Percentiles rank a stretch among this genome's conserved stretches.
These are phyloP conservation scores for Chrysanthemum seticuspe DNA, from an alignment of 129 eudicot genomes.

Conservation along the genomic window DNA sequence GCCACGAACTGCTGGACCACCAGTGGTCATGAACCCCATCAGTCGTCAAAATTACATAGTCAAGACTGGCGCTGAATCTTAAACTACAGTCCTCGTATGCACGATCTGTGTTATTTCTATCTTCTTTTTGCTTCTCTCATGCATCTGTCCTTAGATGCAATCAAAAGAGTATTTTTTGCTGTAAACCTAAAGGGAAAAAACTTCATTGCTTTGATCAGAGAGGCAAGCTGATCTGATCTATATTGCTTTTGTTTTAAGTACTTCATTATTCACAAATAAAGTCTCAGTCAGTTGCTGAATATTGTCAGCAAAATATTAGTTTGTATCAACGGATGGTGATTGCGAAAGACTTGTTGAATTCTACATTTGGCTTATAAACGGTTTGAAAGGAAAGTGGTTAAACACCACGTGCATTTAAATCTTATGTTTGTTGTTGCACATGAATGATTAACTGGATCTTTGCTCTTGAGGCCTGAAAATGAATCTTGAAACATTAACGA, in stretches of 20 bases:
- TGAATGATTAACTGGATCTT: background rate
- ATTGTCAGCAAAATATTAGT: background rate
- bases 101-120: too few relatives aligned
- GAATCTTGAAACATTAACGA: too few relatives aligned
- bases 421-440: background rate
- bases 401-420: background rate
- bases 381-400: background rate
- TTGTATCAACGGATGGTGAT: background rate
- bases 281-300: background rate
- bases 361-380: background rate
- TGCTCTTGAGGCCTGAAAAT: too few relatives aligned
- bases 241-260: conserved; percentile 16
- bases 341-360: background rate
- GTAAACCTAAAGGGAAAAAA: conserved; percentile 8
- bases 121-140: too few relatives aligned
- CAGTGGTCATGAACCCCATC: conserved; percentile 95
- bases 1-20: conserved; percentile 97
- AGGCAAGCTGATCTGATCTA: conserved; percentile 12
- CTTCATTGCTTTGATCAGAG: conserved; percentile 7
- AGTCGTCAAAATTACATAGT: conserved; percentile 87
- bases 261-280: conserved; percentile 9
- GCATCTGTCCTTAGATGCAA: too few relatives aligned
- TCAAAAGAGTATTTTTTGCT: conserved; percentile 13
- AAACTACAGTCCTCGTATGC: conserved; percentile 4
- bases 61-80: conserved; percentile 50